Base-by-base conservation (phyloP, 2,329 filamentous ascomycete genomes). In the Penicillium occitanis region DNA sequence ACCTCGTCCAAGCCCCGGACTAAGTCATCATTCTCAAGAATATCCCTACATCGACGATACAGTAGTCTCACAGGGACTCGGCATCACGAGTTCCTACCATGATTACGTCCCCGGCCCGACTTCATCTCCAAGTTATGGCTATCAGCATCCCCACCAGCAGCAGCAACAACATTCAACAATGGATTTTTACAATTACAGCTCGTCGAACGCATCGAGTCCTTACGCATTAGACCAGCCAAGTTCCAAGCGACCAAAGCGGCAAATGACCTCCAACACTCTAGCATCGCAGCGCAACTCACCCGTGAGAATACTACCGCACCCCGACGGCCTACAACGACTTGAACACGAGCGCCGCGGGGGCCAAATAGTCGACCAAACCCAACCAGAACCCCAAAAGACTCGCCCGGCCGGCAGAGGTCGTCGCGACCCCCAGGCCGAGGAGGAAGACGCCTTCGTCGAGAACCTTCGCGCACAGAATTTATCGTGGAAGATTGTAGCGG, bases 361-460 rank as follows among this genome's bases (percentile, higher is more conserved):
- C 11, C 66, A 69, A n/a, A 46, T 50, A 17, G 71, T 76, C 50
- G 60, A 70, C 19, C 68, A 73, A 14, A 33, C 60, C 17, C 69
- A 69, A 17, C 70, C 73, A 48, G 66, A 69, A 28, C 51, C 67
- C 10, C 73, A 73, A 40, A 72, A 70, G 28, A 69, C 73, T 19
- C 74, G 75, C 19, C 74, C 75, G 13, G 70, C 73, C 2, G 76
- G 74, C 14, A 73, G 76, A 61, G 74, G 75, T 25, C 74, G 76
- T 44, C 69, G 75, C 40, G 76, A 78, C 59, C 76, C 77, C 0
- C 74, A 77, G 59, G 74, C 75, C 1, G 78, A 79, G 67, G 75
- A 77, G 58, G 78, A 80, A 70, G 77, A 79, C 63, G 73, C 72
- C 10, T 78, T 76, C 66, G 77, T 80, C 0, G 74, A 79, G 63